Percentiles rank a stretch among this genome's conserved stretches.
Evolutionary conservation across 495 filamentous ascomycete genomes (phyloP).

Genomic region (Penicillium bialowiezense): DNA sequence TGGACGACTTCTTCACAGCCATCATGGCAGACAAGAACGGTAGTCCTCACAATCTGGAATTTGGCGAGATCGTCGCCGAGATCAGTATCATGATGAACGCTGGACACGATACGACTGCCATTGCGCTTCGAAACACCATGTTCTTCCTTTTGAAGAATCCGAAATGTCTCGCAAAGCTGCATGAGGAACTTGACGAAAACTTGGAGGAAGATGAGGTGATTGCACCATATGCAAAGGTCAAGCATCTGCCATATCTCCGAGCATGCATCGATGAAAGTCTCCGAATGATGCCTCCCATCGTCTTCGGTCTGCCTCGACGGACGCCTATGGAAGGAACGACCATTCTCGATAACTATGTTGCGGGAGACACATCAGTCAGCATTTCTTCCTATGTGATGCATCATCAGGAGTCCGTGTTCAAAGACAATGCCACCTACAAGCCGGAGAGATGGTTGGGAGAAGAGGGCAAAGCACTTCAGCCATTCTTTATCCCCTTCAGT

Average conservation of each 20-base stretch:
- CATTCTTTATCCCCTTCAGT: slow-evolving; percentile 39
- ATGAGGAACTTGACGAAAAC: slow-evolving; percentile 49
- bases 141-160: slow-evolving; percentile 54
- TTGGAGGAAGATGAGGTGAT: slow-evolving; percentile 32
- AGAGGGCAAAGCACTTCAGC: slow-evolving; percentile 28
- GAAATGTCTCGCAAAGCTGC: slow-evolving; percentile 43
- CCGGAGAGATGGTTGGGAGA: slow-evolving; percentile 35
- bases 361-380: slow-evolving; percentile 21
- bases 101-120: slow-evolving; percentile 51
- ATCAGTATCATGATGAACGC: slow-evolving; percentile 44
- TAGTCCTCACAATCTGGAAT: slow-evolving; percentile 23
- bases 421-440: slow-evolving; percentile 16
- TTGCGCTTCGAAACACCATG: slow-evolving; percentile 44
- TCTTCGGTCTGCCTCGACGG: slow-evolving; percentile 23
- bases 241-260: slow-evolving; percentile 32
- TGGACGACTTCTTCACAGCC: slow-evolving; percentile 51
- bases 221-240: slow-evolving; percentile 35
- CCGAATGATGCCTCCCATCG: slow-evolving; percentile 32
- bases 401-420: slow-evolving; percentile 20
- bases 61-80: slow-evolving; percentile 25
- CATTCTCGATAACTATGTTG: slow-evolving; percentile 28
- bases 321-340: slow-evolving; percentile 28
- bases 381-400: slow-evolving; percentile 24
- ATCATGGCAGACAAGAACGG: slow-evolving; percentile 48
- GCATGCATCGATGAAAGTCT: slow-evolving; percentile 43